Base-by-base conservation (phyloP, 129 eudicot species). In the Flaveria ramosissima region DNA sequence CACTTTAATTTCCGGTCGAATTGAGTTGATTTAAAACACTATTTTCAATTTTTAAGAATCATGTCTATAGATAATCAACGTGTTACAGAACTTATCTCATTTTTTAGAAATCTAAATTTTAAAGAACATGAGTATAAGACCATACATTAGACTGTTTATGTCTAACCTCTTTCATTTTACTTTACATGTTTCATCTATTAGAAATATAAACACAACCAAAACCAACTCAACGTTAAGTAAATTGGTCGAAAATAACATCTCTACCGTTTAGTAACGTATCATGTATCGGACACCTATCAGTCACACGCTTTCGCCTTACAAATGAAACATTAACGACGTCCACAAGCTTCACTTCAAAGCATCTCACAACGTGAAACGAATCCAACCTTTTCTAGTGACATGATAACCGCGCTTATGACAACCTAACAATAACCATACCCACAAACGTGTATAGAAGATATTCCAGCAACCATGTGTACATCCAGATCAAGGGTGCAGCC, bases 331-430 rank as follows among this genome's bases (percentile, higher is more conserved):
- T 12, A 61, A 63, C 21, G 19, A 16, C 46, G 2, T 11, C 69
- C 69, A 63, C 69, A 63, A 63, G 30, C 69, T 32, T 15, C 17
- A 16, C 23, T 30, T 30, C 23, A 30, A 32, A 14, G 21, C 45
- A 5, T 10, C 5, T 27, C 45, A 30, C 45, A 15, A 7, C 13
- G 1, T 52, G 36, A 73, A 80, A 53, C 63, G 79, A 80, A 80
- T 73, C 69, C 41, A 17, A 69, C 50, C 39, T 21, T 56, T 67
- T 27, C 51, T 16, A n/a, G 16, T 46, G 61, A 70, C 45, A 45
- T 12, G 70, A 74, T 80, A 80, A 73, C 74, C 71, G 70, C 30
- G 63, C 74, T 65, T 24, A 64, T 71, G 72, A 47, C 65, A 32
- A 78, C 65, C 39, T 20, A 45, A n/a, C 69, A 77, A 52, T 21